Evolutionary conservation across 2,329 filamentous ascomycete species (phyloP).

Genomic region (Fusarium austroafricanum): DNA sequence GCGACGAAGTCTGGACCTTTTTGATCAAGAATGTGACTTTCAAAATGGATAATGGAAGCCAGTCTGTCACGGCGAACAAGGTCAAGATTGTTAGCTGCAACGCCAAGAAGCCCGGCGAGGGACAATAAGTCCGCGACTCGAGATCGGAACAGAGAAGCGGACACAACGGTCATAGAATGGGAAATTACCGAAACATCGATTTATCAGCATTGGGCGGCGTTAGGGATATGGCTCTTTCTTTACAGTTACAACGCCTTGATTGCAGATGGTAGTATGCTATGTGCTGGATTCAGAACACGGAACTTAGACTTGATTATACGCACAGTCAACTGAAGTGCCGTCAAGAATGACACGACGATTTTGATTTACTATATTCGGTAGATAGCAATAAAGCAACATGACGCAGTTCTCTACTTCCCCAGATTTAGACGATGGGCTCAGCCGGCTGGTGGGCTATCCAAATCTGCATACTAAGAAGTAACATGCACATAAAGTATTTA

Average conservation of each 20-base stretch:
- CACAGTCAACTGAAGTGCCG: background rate
- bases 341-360: slow-evolving; percentile 21
- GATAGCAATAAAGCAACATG: background rate
- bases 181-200: slow-evolving; percentile 22
- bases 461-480: background rate
- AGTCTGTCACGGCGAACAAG: slow-evolving; percentile 83
- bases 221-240: slow-evolving; percentile 15
- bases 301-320: background rate
- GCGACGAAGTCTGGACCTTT: slow-evolving; percentile 99
- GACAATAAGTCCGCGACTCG: slow-evolving; percentile 24
- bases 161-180: slow-evolving; percentile 32
- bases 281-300: background rate
- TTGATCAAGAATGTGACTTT: slow-evolving; percentile 99
- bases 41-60: slow-evolving; percentile 87
- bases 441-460: too few species aligned
- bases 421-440: slow-evolving; percentile 26
- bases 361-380: background rate
- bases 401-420: slow-evolving; percentile 22
- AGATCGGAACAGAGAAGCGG: background rate
- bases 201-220: slow-evolving; percentile 47
- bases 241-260: slow-evolving; percentile 19
- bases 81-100: slow-evolving; percentile 99
- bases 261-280: background rate
- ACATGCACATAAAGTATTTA: background rate
- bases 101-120: slow-evolving; percentile 74